Evolutionary conservation across 2,329 filamentous ascomycete species (phyloP), one percentile per base, ranked within the genome.

Genomic region (Colletotrichum salicis): DNA sequence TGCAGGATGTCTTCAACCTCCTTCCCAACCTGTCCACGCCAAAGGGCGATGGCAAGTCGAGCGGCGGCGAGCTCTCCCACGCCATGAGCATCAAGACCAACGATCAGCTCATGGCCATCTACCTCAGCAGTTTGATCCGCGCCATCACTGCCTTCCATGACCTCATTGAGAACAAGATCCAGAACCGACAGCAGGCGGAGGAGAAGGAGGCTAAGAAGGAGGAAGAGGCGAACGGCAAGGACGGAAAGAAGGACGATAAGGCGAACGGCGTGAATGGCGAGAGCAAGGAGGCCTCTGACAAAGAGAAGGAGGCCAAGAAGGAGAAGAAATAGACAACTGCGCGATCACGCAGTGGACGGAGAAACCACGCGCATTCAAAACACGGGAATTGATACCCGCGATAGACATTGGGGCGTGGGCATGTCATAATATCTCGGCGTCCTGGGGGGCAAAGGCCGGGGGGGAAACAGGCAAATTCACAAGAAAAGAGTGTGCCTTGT

Each of bases 31-130:
- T 99, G 64, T 95, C 94, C 11, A 97, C 95, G 48, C 94, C 96
- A 35, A 90, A 93, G 67, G 86, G 88, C 55, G 91, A 91, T 54
- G 88, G 86, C 74, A 79, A 80, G 70, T 84, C 87, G 82, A 84
- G 92, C 77, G 94, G 95, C 77, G 92, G 93, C 79, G 96, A 98
- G 82, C 88, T 99, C 65, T 93, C 95, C n/a, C 90, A 96, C 73
- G 95, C 96, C 45, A 97, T 99, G 95, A 97, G 94, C 84, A 91
- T 97, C 85, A 99, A 99, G 90, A 98, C 96, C 71, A 99, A 99
- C 80, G 96, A 99, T 82, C 96, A 99, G 86, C 90, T 99, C 75
- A 98, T 99, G 94, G 91, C 95, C 64, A 98, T 99, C 82, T 99
- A 99, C 84, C 88, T 99, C 66, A 97, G 94, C 85, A 97, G 94